Evolutionary conservation across 495 filamentous ascomycete genomes (phyloP).

Genomic region (Aspergillus ellipticus): DNA sequence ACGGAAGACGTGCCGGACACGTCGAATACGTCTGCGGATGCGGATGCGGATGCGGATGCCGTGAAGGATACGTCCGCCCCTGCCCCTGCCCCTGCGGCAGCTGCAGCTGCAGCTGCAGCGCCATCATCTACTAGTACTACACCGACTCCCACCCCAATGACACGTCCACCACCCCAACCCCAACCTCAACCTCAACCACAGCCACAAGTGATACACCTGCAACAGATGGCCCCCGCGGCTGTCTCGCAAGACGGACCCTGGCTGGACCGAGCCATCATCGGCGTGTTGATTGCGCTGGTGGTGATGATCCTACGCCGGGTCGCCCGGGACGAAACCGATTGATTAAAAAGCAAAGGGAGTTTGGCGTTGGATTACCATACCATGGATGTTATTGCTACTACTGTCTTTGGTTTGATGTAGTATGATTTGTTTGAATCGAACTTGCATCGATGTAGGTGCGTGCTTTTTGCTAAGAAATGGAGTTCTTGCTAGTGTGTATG

Average conservation of each 20-base stretch:
- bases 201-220: background rate
- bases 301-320: slow-evolving; percentile 44
- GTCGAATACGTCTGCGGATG: background rate
- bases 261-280: slow-evolving; percentile 56
- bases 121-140: background rate
- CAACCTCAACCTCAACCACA: background rate
- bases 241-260: slow-evolving; percentile 38
- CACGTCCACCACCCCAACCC: background rate
- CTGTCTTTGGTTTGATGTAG: too few species aligned
- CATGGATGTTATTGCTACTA: too few species aligned
- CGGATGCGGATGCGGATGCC: slow-evolving; percentile 6
- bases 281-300: slow-evolving; percentile 44
- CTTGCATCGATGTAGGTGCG: too few species aligned
- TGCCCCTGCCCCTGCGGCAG: slow-evolving; percentile 3
- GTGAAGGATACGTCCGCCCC: background rate
- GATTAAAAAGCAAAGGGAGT: too few species aligned
- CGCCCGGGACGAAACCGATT: background rate
- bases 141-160: background rate
- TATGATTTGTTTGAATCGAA: too few species aligned
- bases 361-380: too few species aligned
- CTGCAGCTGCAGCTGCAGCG: background rate
- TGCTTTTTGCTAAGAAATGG: too few species aligned
- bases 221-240: slow-evolving; percentile 2
- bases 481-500: too few species aligned
- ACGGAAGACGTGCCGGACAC: too few species aligned